Conservation (phyloP, 1,139 yeast species). For the Suzukiozyma palmioleophila region DNA sequence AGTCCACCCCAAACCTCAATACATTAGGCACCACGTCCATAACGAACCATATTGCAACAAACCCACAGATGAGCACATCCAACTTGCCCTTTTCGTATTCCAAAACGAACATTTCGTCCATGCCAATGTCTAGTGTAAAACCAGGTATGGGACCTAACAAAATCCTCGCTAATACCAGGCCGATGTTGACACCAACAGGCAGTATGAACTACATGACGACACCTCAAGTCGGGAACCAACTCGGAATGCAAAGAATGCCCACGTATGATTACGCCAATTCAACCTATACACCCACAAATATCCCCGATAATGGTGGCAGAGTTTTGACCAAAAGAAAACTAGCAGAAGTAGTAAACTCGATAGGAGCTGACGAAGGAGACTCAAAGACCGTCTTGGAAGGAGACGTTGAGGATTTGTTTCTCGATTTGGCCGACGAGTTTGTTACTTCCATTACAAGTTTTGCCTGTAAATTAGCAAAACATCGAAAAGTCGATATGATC, state of each 20-base stretch:
- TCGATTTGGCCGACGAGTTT: slow-evolving; percentile 95
- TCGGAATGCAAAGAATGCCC: slow-evolving; percentile 57
- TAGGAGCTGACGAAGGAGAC: slow-evolving; percentile 81
- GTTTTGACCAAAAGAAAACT: slow-evolving; percentile 86
- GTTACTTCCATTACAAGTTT: slow-evolving; percentile 85
- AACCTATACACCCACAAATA: slow-evolving; percentile 23
- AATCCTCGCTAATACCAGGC: slow-evolving; percentile 28
- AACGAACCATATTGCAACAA: slow-evolving; percentile 9
- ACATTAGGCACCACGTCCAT: slow-evolving; percentile 7
- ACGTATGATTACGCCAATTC: slow-evolving; percentile 64
- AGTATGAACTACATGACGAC: slow-evolving; percentile 12
- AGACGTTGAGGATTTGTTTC: slow-evolving; percentile 85
- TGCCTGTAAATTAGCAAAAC: slow-evolving; percentile 93
- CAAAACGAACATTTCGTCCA: background rate
- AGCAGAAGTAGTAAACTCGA: slow-evolving; percentile 76
- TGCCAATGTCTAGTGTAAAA: slow-evolving; percentile 1
- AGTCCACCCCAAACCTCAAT: slow-evolving; percentile 6
- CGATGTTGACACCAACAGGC: slow-evolving; percentile 51
- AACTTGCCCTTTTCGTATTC: background rate
- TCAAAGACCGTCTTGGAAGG: slow-evolving; percentile 92
- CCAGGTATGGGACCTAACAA: slow-evolving; percentile 1
- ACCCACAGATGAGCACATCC: background rate
- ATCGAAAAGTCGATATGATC: slow-evolving; percentile 81
- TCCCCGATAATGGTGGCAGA: slow-evolving; percentile 60
- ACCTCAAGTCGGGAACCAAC: background rate